Conservation (phyloP, 2,329 filamentous ascomycete genomes). For the Lecanosticta acicola region DNA sequence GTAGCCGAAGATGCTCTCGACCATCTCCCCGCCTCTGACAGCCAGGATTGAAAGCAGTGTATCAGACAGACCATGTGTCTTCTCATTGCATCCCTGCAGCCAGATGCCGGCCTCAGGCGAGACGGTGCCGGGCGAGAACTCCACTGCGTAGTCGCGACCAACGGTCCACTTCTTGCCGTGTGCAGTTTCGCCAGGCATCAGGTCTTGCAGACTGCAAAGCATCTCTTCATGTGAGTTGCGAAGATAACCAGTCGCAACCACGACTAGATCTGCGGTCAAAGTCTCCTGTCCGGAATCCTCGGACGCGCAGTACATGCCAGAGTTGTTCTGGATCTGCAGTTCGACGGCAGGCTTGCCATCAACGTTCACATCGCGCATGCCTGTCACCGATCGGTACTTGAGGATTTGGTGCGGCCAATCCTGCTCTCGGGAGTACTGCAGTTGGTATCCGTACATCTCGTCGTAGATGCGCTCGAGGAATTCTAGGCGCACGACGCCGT, state of each 20-base stretch:
- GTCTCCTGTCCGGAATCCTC: slow-evolving; percentile 44
- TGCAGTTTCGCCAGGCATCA: slow-evolving; percentile 56
- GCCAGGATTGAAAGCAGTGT: slow-evolving; percentile 35
- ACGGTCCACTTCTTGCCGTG: slow-evolving; percentile 57
- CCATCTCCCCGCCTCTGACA: slow-evolving; percentile 35
- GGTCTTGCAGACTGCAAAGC: slow-evolving; percentile 58
- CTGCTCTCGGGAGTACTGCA: slow-evolving; percentile 63
- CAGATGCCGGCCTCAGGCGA: slow-evolving; percentile 72
- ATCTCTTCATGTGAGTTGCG: slow-evolving; percentile 73
- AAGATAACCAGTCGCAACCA: slow-evolving; percentile 83
- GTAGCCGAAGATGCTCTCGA: slow-evolving; percentile 34
- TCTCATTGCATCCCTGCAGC: slow-evolving; percentile 91
- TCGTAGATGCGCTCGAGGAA: slow-evolving; percentile 86
- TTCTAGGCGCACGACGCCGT: slow-evolving; percentile 85
- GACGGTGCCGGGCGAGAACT: slow-evolving; percentile 64
- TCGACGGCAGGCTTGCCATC: slow-evolving; percentile 46
- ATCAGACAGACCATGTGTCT: slow-evolving; percentile 71
- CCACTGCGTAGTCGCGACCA: slow-evolving; percentile 69
- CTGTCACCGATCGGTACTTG: slow-evolving; percentile 59
- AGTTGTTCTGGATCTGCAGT: slow-evolving; percentile 54
- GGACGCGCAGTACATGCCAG: slow-evolving; percentile 39
- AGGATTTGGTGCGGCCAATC: slow-evolving; percentile 80
- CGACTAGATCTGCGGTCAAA: slow-evolving; percentile 71
- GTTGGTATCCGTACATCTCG: slow-evolving; percentile 77
- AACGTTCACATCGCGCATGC: slow-evolving; percentile 38